These are phyloP conservation scores for Setaria italica DNA, from an alignment of 202 grass and related monocot genomes.

Conservation along the genomic window DNA sequence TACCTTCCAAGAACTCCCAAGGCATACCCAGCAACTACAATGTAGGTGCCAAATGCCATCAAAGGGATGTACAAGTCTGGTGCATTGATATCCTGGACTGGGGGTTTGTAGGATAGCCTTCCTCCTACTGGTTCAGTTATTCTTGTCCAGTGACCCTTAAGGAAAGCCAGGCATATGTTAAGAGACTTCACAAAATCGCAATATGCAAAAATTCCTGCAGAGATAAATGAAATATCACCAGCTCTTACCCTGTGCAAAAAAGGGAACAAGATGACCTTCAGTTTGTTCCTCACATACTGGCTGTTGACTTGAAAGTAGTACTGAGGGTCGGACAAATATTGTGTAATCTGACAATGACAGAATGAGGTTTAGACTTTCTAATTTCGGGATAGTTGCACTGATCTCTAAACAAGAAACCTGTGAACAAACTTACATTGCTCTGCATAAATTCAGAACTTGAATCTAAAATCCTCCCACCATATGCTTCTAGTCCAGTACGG, in stretches of 20 bases:
- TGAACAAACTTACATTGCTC: slow-evolving; percentile 61
- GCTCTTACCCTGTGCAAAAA: slow-evolving; percentile 65
- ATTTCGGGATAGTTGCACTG: not conserved
- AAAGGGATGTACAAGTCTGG: slow-evolving; percentile 70
- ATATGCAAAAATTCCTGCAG: not conserved
- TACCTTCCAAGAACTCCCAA: slow-evolving; percentile 64
- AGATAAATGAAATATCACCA: not conserved
- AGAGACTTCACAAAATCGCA: not conserved
- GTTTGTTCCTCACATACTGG: slow-evolving; percentile 74
- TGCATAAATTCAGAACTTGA: slow-evolving; percentile 87
- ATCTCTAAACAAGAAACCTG: slow-evolving; percentile 18
- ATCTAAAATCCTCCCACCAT: slow-evolving; percentile 65
- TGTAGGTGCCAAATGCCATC: slow-evolving; percentile 74
- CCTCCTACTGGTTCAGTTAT: slow-evolving; percentile 72
- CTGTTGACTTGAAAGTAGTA: slow-evolving; percentile 78
- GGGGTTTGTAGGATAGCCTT: slow-evolving; percentile 72
- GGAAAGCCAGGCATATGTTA: slow-evolving; percentile 5
- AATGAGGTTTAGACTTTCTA: slow-evolving; percentile 34
- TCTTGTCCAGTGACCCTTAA: slow-evolving; percentile 74
- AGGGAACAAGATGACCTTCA: slow-evolving; percentile 71
- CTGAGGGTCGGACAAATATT: slow-evolving; percentile 68
- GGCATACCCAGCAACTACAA: slow-evolving; percentile 64
- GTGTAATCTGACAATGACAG: slow-evolving; percentile 56
- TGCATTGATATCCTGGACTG: slow-evolving; percentile 75
- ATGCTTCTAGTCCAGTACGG: slow-evolving; percentile 68